These are phyloP conservation scores for Vitis vinifera DNA, from an alignment of 164 flowering plant genomes.

Conservation along the genomic window DNA sequence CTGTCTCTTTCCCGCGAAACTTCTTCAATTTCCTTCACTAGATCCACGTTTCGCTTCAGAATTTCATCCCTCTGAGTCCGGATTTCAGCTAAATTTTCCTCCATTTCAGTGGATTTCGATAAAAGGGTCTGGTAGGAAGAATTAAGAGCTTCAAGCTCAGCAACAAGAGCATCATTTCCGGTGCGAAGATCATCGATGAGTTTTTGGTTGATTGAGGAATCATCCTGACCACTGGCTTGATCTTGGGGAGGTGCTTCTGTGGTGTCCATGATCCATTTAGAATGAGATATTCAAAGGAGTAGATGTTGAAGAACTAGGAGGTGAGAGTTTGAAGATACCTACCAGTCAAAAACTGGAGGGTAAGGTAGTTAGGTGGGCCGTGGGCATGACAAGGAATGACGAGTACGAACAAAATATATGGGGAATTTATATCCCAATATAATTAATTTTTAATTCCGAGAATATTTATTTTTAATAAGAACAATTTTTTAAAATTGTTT, in stretches of 20 bases:
- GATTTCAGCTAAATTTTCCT: slow-evolving; percentile 13
- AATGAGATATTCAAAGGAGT: background rate
- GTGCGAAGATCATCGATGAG: background rate
- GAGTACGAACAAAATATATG: too few species aligned
- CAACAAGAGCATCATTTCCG: slow-evolving; percentile 20
- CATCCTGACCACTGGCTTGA: slow-evolving; percentile 8
- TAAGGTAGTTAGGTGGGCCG: slow-evolving; percentile 7
- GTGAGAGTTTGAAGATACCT: slow-evolving; percentile 4
- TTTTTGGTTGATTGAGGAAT: background rate
- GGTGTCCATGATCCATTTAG: slow-evolving; percentile 22
- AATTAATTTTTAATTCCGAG: too few species aligned
- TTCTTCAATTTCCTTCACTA: slow-evolving; percentile 16
- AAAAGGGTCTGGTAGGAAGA: slow-evolving; percentile 14
- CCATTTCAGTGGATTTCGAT: slow-evolving; percentile 21
- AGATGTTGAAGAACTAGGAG: background rate
- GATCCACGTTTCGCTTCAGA: slow-evolving; percentile 7
- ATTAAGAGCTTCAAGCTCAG: slow-evolving; percentile 33
- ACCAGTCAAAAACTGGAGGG: slow-evolving; percentile 23
- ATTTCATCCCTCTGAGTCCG: slow-evolving; percentile 29
- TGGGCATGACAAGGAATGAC: background rate
- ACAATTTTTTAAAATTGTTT: too few species aligned
- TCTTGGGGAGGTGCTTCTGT: slow-evolving; percentile 13
- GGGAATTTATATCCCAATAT: too few species aligned
- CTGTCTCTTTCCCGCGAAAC: slow-evolving; percentile 29
- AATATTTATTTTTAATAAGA: too few species aligned